Conservation (phyloP, 805 yeast species). For the Lachancea waltii region DNA sequence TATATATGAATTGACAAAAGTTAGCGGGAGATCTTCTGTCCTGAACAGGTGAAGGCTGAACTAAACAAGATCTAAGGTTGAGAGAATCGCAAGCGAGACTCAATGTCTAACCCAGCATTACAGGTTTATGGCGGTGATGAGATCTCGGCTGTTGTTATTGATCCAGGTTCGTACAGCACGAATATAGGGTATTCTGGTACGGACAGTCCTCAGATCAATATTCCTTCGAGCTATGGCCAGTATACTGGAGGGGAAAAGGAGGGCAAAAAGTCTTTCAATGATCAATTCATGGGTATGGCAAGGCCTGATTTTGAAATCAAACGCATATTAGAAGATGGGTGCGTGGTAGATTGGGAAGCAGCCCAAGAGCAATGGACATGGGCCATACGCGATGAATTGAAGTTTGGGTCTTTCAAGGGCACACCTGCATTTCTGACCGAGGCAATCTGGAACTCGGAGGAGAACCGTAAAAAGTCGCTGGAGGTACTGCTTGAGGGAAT, state of each 20-base stretch:
- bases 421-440: slow-evolving; percentile 74
- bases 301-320: slow-evolving; percentile 45
- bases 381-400: slow-evolving; percentile 46
- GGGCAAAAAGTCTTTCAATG: slow-evolving; percentile 28
- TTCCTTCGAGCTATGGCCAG: slow-evolving; percentile 63
- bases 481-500: slow-evolving; percentile 65
- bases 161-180: slow-evolving; percentile 81
- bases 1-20: slow-evolving; percentile 1
- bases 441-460: slow-evolving; percentile 74
- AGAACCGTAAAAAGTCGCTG: slow-evolving; percentile 60
- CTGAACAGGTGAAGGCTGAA: too few relatives aligned
- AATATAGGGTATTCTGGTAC: slow-evolving; percentile 91
- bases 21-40: too few relatives aligned
- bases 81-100: too few relatives aligned
- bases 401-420: slow-evolving; percentile 37
- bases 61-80: too few relatives aligned
- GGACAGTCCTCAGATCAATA: slow-evolving; percentile 69
- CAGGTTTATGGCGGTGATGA: slow-evolving; percentile 65
- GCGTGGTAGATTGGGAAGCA: slow-evolving; percentile 80
- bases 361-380: slow-evolving; percentile 68
- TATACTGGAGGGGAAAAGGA: slow-evolving; percentile 16
- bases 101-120: slow-evolving; percentile 37
- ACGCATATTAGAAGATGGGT: slow-evolving; percentile 53
- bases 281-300: slow-evolving; percentile 45
- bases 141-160: slow-evolving; percentile 83